Conservation (phyloP, 352 stramenopile species). For the Globisporangium lucens region DNA sequence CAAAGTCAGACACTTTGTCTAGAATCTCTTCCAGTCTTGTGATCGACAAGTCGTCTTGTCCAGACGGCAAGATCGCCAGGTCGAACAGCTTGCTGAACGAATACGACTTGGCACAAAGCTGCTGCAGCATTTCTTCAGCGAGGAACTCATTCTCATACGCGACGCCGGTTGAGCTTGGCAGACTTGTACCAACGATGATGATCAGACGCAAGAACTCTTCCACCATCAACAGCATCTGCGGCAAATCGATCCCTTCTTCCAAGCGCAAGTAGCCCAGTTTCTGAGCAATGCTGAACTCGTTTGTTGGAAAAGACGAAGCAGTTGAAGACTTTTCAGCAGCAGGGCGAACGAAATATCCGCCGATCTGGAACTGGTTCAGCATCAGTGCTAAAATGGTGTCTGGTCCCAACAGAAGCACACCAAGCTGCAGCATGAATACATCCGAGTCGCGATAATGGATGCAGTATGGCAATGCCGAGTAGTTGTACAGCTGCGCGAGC, state of each 20-base stretch:
- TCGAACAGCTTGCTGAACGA: constrained; percentile 85
- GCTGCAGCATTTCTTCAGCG: constrained; percentile 82
- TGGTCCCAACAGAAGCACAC: constrained; percentile 57
- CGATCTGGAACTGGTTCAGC: constrained; percentile 77
- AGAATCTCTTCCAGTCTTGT: constrained; percentile 62
- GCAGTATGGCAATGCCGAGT: constrained; percentile 84
- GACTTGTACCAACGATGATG: constrained; percentile 71
- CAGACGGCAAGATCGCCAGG: constrained; percentile 73
- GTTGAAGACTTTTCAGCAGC: not conserved
- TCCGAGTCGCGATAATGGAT: constrained; percentile 85
- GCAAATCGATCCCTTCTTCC: constrained; percentile 62
- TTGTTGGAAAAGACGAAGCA: constrained; percentile 2
- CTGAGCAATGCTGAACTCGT: constrained; percentile 16
- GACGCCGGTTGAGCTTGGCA: constrained; percentile 55
- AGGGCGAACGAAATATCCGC: constrained; percentile 53
- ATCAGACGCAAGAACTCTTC: constrained; percentile 82
- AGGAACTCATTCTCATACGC: constrained; percentile 74
- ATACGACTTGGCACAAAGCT: constrained; percentile 73
- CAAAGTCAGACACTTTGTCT: constrained; percentile 63
- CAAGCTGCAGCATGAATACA: constrained; percentile 76
- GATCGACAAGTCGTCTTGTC: constrained; percentile 79
- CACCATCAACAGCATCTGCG: constrained; percentile 74
- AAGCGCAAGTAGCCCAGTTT: constrained; percentile 42
- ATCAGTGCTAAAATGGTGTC: constrained; percentile 64
- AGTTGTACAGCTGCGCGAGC: constrained; percentile 88